Base-by-base conservation (phyloP, 768 basidiomycete species). In the Hypsizygus marmoreus region DNA sequence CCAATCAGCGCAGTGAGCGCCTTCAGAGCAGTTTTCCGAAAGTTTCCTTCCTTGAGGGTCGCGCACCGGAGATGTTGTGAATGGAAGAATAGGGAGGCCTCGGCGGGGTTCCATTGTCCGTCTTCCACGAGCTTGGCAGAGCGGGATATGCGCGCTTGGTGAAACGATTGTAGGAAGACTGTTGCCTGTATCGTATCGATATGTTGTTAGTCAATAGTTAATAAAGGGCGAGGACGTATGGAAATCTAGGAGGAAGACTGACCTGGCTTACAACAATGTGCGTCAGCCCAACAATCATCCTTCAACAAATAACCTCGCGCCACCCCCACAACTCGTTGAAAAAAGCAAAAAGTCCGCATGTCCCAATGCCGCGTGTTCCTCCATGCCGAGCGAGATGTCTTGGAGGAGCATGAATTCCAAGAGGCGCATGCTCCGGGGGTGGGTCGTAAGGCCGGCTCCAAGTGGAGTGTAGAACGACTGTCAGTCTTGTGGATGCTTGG, bases 71-170 rank as follows among this genome's bases (percentile, higher is more conserved):
- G 84, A 80, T 77, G 16, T 80, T 70, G 40, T 75, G 78, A 64
- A n/a, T 97, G 95, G 16, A 88, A 67, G 4, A 70, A 51, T 4
- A 72, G 60, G 2, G 83, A 69, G n/a, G 95, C 82, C 41, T 95
- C 90, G n/a, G 81, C 75, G 17, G 88, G 87, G 49, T 74, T 81
- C 95, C 95, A 97, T 47, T 86, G 87, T 61, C 97, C 95, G 54
- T 97, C 92, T 63, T 97, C 93, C 6, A 98, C 95, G 22, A 91
- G 69, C 61, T 88, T 90, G 17, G 95, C 94, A 5, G 88, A 88
- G 45, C 78, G 79, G 4, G 84, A 80, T 35, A 97, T 78, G 40
- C 87, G 79, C 7, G 76, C 66, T 54, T 92, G 84, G 61, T 98
- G 95, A 68, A 94, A 97, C 2, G 74, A 65, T 56, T 88, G 82